Evolutionary conservation across 1,284 basidiomycete species (phyloP), one percentile per base, ranked within the genome.

Genomic region (Trichosporon inkin): DNA sequence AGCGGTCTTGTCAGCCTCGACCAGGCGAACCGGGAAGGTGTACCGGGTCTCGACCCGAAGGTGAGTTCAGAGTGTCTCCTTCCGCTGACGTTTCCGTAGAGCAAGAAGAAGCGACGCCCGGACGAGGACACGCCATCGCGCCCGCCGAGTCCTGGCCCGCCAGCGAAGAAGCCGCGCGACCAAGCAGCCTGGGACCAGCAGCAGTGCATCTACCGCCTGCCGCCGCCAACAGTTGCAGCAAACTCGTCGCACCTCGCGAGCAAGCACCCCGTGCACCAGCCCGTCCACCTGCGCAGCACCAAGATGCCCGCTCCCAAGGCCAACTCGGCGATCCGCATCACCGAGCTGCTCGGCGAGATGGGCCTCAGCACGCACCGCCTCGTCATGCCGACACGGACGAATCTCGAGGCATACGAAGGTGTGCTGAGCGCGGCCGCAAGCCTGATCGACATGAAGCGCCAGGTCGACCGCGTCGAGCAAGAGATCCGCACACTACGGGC

Each of bases 301-400:
- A 92, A 90, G 73, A 81, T 94, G 40, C 87, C 91, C 0, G 76
- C 81, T 36, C 87, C 90, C 19, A 93, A 90, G 74, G 80, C 86
- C 2, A 83, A 85, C 44, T 81, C 88, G n/a, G 84, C 85, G 3
- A 85, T 60, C 84, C 88, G 80, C 28, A 85, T 94, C 67, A 82
- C 84, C 3, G 85, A 88, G 61, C 82, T 87, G 14, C 82, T 96
- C 20, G 76, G 82, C 16, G 90, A 95, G 74, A 81, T 93, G 16
- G 87, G 87, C 13, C 80, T 94, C 37, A 83, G 82, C n/a, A 82
- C 86, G 62, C 82, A 82, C 16, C 84, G 88, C 13, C 82, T 96
- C 55, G 88, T 94, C 65, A 95, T 96, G 91, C 92, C 93, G 14
- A 95, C 93, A 1, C 82, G 85, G 35, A 84, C 86, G 28, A 95